Conservation (phyloP, 495 filamentous ascomycete genomes). For the Baudoinia panamericana region DNA sequence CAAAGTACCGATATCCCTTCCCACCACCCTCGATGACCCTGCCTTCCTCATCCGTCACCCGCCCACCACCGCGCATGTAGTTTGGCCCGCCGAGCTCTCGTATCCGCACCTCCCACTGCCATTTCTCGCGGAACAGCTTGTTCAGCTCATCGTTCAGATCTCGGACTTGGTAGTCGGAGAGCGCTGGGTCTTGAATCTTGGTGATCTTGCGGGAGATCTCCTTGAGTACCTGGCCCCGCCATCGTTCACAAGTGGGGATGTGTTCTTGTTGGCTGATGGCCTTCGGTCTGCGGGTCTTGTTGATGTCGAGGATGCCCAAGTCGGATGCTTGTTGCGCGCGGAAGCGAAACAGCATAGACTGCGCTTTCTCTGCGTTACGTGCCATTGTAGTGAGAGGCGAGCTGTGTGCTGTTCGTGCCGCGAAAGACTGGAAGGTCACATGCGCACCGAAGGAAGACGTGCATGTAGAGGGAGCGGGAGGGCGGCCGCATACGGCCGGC, state of each 20-base stretch:
- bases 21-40: slow-evolving; percentile 80
- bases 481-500: too few species aligned
- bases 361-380: slow-evolving; percentile 91
- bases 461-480: too few species aligned
- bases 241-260: slow-evolving; percentile 88
- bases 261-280: slow-evolving; percentile 69
- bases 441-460: too few species aligned
- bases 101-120: slow-evolving; percentile 96
- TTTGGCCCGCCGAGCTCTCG: slow-evolving; percentile 88
- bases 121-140: slow-evolving; percentile 95
- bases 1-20: slow-evolving; percentile 87
- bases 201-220: slow-evolving; percentile 94
- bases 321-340: slow-evolving; percentile 94
- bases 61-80: slow-evolving; percentile 82
- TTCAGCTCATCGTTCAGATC: slow-evolving; percentile 99
- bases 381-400: too few species aligned
- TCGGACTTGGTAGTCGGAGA: slow-evolving; percentile 91
- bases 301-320: slow-evolving; percentile 85
- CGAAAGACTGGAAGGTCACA: too few species aligned
- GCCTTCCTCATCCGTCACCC: slow-evolving; percentile 84
- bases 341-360: slow-evolving; percentile 99
- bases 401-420: too few species aligned
- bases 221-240: slow-evolving; percentile 94
- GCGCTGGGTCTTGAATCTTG: slow-evolving; percentile 76
- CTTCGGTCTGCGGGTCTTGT: slow-evolving; percentile 81